A percentile compares a stretch with the other conserved stretches of the same genome.
Conservation (phyloP, 1,139 yeast genomes). For the Wickerhamomyces sp. region DNA sequence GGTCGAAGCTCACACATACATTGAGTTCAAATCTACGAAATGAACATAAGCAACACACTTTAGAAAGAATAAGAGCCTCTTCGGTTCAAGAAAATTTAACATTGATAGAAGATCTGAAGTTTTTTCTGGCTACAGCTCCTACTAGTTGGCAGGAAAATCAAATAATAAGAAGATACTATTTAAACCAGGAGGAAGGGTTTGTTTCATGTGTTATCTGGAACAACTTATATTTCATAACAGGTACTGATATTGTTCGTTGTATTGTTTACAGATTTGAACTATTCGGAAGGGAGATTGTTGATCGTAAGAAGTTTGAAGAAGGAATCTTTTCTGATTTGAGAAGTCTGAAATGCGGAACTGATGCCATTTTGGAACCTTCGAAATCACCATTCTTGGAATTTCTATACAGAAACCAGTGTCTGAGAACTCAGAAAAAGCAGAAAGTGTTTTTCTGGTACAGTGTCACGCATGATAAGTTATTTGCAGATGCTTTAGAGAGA, state of each 20-base stretch:
- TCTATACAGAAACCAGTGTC: slow-evolving; percentile 78
- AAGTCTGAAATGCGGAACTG: slow-evolving; percentile 79
- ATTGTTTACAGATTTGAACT: slow-evolving; percentile 85
- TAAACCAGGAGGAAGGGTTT: slow-evolving; percentile 85
- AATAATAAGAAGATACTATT: slow-evolving; percentile 76
- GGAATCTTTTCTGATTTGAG: slow-evolving; percentile 91
- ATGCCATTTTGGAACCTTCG: slow-evolving; percentile 86
- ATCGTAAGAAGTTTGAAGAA: slow-evolving; percentile 93
- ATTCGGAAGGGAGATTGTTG: slow-evolving; percentile 80
- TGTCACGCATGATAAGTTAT: slow-evolving; percentile 88
- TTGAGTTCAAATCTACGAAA: too few species aligned
- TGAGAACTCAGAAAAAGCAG: slow-evolving; percentile 93
- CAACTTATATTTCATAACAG: slow-evolving; percentile 83
- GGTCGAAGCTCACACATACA: too few species aligned
- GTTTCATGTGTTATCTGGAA: slow-evolving; percentile 94
- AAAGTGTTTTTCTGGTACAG: slow-evolving; percentile 97
- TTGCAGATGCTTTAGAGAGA: slow-evolving; percentile 91
- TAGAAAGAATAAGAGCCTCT: background rate
- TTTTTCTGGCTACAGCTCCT: slow-evolving; percentile 88
- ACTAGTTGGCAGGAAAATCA: slow-evolving; percentile 92
- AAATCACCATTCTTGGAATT: slow-evolving; percentile 82
- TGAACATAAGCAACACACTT: background rate
- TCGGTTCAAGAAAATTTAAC: slow-evolving; percentile 47
- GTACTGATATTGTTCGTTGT: slow-evolving; percentile 93
- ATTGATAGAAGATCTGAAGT: slow-evolving; percentile 71